These are phyloP conservation scores for Penicillium nucicola DNA, from an alignment of 495 filamentous ascomycete genomes.

Conservation along the genomic window DNA sequence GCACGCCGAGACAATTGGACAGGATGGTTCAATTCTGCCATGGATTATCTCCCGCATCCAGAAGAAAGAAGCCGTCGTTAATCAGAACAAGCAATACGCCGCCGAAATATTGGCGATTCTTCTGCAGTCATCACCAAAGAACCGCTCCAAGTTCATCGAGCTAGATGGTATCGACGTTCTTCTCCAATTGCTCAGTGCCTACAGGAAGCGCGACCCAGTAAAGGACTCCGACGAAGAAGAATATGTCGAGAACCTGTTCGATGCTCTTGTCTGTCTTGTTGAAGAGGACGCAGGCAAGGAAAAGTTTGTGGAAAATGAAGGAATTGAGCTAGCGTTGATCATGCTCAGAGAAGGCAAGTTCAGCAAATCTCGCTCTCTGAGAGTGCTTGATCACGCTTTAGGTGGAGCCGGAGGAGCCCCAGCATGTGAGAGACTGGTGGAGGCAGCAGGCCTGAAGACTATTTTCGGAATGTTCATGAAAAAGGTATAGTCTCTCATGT, in stretches of 20 bases:
- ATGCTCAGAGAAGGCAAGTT: conserved; percentile 84
- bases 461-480: conserved; percentile 90
- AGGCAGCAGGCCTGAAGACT: conserved; percentile 80
- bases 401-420: conserved; percentile 50
- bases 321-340: conserved; percentile 84
- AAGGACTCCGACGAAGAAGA: conserved; percentile 91
- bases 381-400: conserved; percentile 81
- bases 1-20: conserved; percentile 66
- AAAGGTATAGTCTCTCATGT: conserved; percentile 44
- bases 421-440: conserved; percentile 74
- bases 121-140: conserved; percentile 63
- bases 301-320: conserved; percentile 86
- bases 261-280: conserved; percentile 73
- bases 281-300: conserved; percentile 72
- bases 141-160: conserved; percentile 58
- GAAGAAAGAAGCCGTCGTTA: conserved; percentile 54
- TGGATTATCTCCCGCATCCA: conserved; percentile 77
- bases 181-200: conserved; percentile 81
- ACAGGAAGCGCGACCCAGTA: conserved; percentile 81
- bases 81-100: conserved; percentile 94
- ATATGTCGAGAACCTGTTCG: conserved; percentile 90
- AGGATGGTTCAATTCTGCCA: conserved; percentile 60
- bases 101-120: conserved; percentile 91
- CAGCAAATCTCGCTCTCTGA: conserved; percentile 71
- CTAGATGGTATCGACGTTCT: conserved; percentile 75